Base-by-base conservation (phyloP, 2,329 filamentous ascomycete species). In the Diaporthe velutina region DNA sequence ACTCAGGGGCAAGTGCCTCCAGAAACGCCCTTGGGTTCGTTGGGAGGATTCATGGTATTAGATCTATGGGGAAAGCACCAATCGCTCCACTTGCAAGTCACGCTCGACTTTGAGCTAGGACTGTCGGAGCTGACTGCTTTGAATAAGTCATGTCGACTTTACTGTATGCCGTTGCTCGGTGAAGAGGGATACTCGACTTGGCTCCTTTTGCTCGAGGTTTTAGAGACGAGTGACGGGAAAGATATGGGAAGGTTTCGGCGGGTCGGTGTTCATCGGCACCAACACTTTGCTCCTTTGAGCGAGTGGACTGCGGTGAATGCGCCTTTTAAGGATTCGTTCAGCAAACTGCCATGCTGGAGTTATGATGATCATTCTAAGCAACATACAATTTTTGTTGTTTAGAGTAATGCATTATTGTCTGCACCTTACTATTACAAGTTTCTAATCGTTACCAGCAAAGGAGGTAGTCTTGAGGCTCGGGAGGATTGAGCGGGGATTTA, bases 201-300 rank as follows among this genome's bases (percentile, higher is more conserved):
- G 52, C 10, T 42, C n/a, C 52, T 71, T n/a, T 25, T 71, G 35
- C 50, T 50, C 4, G 64, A 67, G 33, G 28, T 25, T 38, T 19
- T 67, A 15, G 64, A 52, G 4, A n/a, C 38, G 5, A 30, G 22
- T 9, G 52, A 57, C 10, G 28, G 12, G 17, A 22, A 4, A 4
- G 12, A 12, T 15, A 71, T 71, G 68, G 28, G 19, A n/a, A 71
- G 54, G n/a, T 71, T 71, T 10, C 68, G 38, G 7, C 54, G 68
- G 8, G 50, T 71, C 30, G 67, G 67, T 22, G 22, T 40, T 17
- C n/a, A 70, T 22, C 28, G 10, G 25, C 22, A 4, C 9, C 22
- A 25, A n/a, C 6, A 19, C 15, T 7, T 8, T 8, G 17, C 6
- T 4, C 4, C 17, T 48, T 5, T 48, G 19, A 4, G 5, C 4